Evolutionary conservation across 305 asterid genomes (phyloP), one percentile per base, ranked within the genome.

Genomic region (Plantago lanceolata): DNA sequence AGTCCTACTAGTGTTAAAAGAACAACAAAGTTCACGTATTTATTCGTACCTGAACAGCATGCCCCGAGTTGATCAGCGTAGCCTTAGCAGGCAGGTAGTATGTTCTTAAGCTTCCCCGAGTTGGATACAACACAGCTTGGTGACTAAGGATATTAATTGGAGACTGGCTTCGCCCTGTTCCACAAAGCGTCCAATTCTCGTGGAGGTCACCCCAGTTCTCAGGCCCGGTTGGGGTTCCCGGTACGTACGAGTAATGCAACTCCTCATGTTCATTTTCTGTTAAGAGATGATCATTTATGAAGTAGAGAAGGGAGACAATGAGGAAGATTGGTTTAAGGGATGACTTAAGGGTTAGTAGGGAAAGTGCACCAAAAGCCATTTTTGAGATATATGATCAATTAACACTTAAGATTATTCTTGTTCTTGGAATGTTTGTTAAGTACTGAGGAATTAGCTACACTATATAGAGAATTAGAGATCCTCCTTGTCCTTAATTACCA

Each of bases 1-100:
- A n/a, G 2, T 7, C 44, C 44, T 35, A 35, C 44, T 35, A 40
- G 45, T 40, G 45, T 12, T 40, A 24, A 24, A 24, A 33, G 45
- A 40, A 12, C 45, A 9, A 40, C 16, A 26, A 14, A 17, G 1
- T 19, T 20, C 0, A 53, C 2, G 9, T 33, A 49, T 49, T 5
- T 45, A 45, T 45, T 45, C 55, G 0, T 55, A 56, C 61, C 61
- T 56, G 15, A 56, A 56, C 12, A 40, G 17, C 61, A 29, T 56
- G 61, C 9, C 61, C 61, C 7, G 19, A 16, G 61, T 56, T 56
- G 2, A 13, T 29, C 9, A 56, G 37, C 19, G 24, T 56, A 0
- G 61, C 61, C 15, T 29, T 35, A 56, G 45, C 61, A 1, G 61
- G 61, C 33, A 26, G 45, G 19, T 56, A 56, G 44, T 56, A 29